Base-by-base conservation (phyloP, 208 protist genomes). In the Acanthamoeba lugdunensis region DNA sequence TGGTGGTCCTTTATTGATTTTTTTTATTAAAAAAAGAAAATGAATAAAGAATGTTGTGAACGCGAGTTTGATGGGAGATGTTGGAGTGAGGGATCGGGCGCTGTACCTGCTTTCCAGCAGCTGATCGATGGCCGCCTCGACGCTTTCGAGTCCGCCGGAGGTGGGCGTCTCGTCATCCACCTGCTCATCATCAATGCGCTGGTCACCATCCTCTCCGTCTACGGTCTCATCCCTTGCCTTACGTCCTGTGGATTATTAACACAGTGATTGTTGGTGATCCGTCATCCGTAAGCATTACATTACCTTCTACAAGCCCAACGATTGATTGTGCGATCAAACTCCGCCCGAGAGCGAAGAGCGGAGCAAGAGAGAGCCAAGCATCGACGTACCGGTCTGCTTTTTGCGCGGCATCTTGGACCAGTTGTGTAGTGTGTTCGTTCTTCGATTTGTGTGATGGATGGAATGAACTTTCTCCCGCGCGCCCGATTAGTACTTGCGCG, bases 71-170 rank as follows among this genome's bases (percentile, higher is more conserved):
- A 33, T 33, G 33, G 33, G 33, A 0, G 33, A 33, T 33, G 33
- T 33, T 33, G 33, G 33, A 33, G 33, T 33, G 33, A 69, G 37
- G 45, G 41, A 54, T 23, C 33, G 65, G 65, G 28, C 8, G 4
- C 13, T 14, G 52, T 65, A 65, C 79, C 79, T n/a, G 79, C 79
- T 88, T 52, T 88, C 79, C n/a, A 88, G 79, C 13, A 88, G 52
- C 50, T 88, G 79, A 65, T 88, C 79, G 52, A 88, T 65, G n/a
- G 79, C 79, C 79, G n/a, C 52, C 16, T 88, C 79, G 13, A 88
- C 52, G 52, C 52, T 88, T n/a, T 88, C 50, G 5, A 65, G 50
- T 13, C 52, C 28, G 21, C 79, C 79, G 6, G 79, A 14, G 52
- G 13, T 25, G 45, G 45, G 25, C 52, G 79, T 85, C 56, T 85